phyloP scores from a whole-genome alignment of 2,329 filamentous ascomycete species.

The Pleochaeta shiraiana region DNA sequence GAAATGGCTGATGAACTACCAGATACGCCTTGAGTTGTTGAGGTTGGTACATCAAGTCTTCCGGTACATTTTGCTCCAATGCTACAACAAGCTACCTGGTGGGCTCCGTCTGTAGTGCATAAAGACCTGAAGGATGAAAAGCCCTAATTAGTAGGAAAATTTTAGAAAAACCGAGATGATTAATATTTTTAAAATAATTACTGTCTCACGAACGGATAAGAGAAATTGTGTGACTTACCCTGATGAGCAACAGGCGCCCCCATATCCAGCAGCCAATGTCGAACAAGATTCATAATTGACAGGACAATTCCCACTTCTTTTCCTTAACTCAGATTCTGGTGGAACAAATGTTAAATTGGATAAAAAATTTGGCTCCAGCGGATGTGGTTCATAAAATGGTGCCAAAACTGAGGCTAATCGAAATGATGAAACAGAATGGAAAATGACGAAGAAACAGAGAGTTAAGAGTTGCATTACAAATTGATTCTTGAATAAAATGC shows the following conservation, averaged over 20 bases:
- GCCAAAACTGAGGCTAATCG: not conserved
- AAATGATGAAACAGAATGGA: not conserved
- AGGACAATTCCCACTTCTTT: conserved; percentile 16
- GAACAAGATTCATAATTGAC: conserved; percentile 17
- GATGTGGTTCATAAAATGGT: not conserved
- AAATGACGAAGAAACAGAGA: not conserved
- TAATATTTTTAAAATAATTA: not conserved
- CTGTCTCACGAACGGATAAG: too few relatives aligned
- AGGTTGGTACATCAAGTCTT: conserved; percentile 9
- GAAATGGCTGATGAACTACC: conserved; percentile 6
- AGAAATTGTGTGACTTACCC: conserved; percentile 7
- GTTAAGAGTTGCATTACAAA: not conserved
- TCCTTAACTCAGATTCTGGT: conserved; percentile 5
- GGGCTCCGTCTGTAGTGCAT: conserved; percentile 13
- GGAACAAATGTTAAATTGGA: not conserved
- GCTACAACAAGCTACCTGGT: conserved; percentile 18
- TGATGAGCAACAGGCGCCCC: conserved; percentile 17
- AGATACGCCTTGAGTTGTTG: conserved; percentile 8
- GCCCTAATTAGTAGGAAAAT: not conserved
- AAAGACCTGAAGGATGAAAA: not conserved
- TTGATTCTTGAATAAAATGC: too few relatives aligned
- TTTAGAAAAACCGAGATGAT: too few relatives aligned
- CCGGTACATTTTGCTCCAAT: conserved; percentile 18
- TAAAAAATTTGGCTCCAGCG: not conserved
- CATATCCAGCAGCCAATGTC: conserved; percentile 12